Conservation (phyloP, 2,329 filamentous ascomycete genomes). For the Xylaria arbuscula region DNA sequence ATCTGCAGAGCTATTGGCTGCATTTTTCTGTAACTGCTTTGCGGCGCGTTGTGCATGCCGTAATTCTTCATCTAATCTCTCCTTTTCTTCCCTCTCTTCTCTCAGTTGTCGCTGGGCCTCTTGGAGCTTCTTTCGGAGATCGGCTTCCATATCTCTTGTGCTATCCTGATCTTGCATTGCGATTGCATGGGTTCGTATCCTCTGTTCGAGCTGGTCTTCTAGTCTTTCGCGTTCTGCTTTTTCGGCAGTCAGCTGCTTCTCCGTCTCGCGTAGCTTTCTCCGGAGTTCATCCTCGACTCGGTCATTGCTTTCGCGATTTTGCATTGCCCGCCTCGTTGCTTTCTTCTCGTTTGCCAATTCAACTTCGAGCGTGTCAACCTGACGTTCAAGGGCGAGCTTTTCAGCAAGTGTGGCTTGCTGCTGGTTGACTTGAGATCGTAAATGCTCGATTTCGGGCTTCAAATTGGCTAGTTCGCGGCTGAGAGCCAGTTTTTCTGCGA, state of each 20-base stretch:
- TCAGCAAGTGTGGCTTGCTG: conserved; percentile 79
- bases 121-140: conserved; percentile 50
- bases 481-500: conserved; percentile 68
- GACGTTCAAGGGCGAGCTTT: conserved; percentile 82
- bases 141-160: conserved; percentile 48
- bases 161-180: conserved; percentile 49
- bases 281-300: conserved; percentile 56
- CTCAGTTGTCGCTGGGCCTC: conserved; percentile 48
- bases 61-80: conserved; percentile 52
- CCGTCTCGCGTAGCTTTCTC: conserved; percentile 54
- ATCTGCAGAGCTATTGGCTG: conserved; percentile 38
- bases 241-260: conserved; percentile 49
- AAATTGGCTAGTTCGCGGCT: conserved; percentile 63
- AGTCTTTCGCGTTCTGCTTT: conserved; percentile 49
- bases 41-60: conserved; percentile 47
- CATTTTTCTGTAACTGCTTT: conserved; percentile 48
- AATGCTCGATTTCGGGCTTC: conserved; percentile 67
- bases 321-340: conserved; percentile 67
- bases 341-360: conserved; percentile 86
- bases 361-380: conserved; percentile 79
- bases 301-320: conserved; percentile 57
- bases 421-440: conserved; percentile 64
- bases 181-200: conserved; percentile 47
- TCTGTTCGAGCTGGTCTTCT: conserved; percentile 51
- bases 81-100: conserved; percentile 49